Evolutionary conservation across 2,329 filamentous ascomycete genomes (phyloP), one percentile per base, ranked within the genome.

Genomic region (Cordyceps farinosa): DNA sequence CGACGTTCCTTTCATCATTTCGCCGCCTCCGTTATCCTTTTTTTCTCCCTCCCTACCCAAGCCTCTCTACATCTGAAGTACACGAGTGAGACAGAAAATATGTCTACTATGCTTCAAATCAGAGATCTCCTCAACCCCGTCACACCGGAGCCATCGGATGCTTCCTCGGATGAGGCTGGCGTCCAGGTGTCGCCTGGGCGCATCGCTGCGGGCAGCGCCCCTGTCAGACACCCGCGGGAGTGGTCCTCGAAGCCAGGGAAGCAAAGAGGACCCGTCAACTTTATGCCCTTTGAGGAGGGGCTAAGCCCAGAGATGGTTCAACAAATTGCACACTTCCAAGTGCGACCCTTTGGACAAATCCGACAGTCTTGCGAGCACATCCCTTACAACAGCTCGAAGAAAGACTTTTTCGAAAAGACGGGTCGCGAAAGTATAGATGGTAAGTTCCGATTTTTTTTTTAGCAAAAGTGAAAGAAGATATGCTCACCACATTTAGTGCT

Each of bases 371-470:
- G 85, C 67, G 82, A 87, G 58, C 92, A 94, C 70, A 96, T 97
- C 64, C 94, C 94, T 0, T 98, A 98, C 77, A 93, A 92, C 71
- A 97, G 93, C 73, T 90, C 92, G 68, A 98, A 97, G 81, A 96
- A 96, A 75, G 84, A 89, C 65, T 96, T 97, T 70, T 85, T 88
- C 66, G 86, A 89, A 67, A 96, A 91, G 79, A 98, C 94, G 3
- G 91, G 92, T 1, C 82, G 92, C 61, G 91, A 96, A 69, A 90
- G 89, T 65, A 96, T 97, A 69, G 90, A 97, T 83, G 90, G 94
- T 95, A 79, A 71, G 74, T 64, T 40, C 15, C 30, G 2, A 58
- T 10, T 36, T 63, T 17, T 63, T 29, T 32, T 10, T 32, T 1
- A 6, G 9, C 22, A 7, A n/a, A 8, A 10, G 17, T 7, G 27